phyloP scores from a whole-genome alignment of 306 rosid genomes.

The Astragalus membranaceus region DNA sequence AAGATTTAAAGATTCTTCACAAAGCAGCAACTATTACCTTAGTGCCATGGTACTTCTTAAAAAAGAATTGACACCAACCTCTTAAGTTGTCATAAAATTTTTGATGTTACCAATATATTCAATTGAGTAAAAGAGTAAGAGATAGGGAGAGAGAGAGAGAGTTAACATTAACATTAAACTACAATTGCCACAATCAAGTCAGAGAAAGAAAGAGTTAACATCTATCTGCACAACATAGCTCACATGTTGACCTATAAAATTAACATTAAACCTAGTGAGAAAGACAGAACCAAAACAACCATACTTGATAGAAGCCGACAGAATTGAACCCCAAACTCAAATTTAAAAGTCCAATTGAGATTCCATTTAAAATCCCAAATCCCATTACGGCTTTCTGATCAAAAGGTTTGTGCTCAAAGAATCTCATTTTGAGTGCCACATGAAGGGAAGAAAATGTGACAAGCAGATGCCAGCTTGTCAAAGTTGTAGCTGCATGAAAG shows the following conservation, averaged over 20 bases:
- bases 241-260: not conserved
- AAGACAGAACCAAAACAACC: conserved; percentile 8
- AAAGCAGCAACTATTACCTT: too few species aligned
- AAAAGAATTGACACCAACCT: too few species aligned
- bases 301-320: conserved; percentile 96
- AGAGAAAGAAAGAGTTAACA: not conserved
- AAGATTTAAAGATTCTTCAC: too few species aligned
- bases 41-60: too few species aligned
- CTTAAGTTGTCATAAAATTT: too few species aligned
- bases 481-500: conserved; percentile 77
- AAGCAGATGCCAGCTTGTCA: conserved; percentile 99
- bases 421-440: conserved; percentile 69
- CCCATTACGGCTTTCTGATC: conserved; percentile 79
- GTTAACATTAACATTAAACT: too few species aligned
- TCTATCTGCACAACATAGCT: conserved; percentile 3
- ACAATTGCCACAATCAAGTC: conserved; percentile 10
- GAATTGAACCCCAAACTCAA: conserved; percentile 97
- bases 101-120: too few species aligned
- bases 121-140: too few species aligned
- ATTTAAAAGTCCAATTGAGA: conserved; percentile 94
- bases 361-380: conserved; percentile 93
- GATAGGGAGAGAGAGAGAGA: too few species aligned
- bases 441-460: conserved; percentile 98
- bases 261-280: not conserved
- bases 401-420: conserved; percentile 90